Evolutionary conservation across 2,329 filamentous ascomycete species (phyloP).

Genomic region (Xylaria hypoxylon): DNA sequence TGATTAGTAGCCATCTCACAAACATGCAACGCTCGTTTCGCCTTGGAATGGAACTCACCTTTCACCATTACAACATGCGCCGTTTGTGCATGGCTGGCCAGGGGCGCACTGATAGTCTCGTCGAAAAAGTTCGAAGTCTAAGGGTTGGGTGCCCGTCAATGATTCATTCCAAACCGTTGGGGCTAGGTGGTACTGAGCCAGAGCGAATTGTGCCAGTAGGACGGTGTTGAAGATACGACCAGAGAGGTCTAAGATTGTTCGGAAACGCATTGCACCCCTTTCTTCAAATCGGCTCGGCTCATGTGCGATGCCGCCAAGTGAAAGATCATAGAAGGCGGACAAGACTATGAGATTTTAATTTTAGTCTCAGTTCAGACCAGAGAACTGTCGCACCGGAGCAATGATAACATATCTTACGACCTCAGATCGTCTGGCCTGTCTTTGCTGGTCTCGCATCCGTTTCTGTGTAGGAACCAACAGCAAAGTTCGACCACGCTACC

Average conservation of each 20-base stretch:
- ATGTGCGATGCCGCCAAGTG: conserved; percentile 8
- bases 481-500: background rate
- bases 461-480: conserved; percentile 13
- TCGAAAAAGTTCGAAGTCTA: conserved; percentile 23
- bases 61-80: conserved; percentile 24
- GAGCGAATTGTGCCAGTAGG: conserved; percentile 3
- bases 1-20: conserved; percentile 8
- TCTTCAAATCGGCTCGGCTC: conserved; percentile 3
- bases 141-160: conserved; percentile 17
- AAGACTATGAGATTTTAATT: conserved; percentile 11
- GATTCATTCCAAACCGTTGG: conserved; percentile 23
- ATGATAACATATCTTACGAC: conserved; percentile 1
- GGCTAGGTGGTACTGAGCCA: conserved; percentile 20
- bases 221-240: conserved; percentile 2
- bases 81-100: conserved; percentile 19
- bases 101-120: conserved; percentile 22
- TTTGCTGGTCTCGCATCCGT: conserved; percentile 8
- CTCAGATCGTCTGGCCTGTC: conserved; percentile 8
- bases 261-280: conserved; percentile 4
- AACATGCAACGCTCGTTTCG: conserved; percentile 5
- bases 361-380: conserved; percentile 6
- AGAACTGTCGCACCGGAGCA: background rate
- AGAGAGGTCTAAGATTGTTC: conserved; percentile 11
- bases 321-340: conserved; percentile 9
- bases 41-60: conserved; percentile 16